Evolutionary conservation across 179 eudicot genomes (phyloP).

Genomic region (Beta corolliflora): DNA sequence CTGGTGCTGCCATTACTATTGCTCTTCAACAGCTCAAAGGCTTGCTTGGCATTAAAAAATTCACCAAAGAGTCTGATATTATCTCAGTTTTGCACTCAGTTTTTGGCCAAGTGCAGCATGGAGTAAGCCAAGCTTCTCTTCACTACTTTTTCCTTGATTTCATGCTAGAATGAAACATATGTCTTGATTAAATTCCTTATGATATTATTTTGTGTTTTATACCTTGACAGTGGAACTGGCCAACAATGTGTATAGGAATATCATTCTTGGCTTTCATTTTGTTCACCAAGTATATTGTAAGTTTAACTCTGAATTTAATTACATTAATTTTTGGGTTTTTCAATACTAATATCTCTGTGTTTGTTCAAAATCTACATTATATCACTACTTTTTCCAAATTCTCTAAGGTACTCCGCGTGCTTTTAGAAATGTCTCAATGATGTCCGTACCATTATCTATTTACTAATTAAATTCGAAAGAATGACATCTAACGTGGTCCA

Average conservation of each 20-base stretch:
- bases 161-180: background rate
- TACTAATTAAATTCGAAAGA: no score
- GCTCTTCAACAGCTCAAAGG: constrained; percentile 39
- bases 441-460: no score
- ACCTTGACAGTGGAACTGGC: constrained; percentile 35
- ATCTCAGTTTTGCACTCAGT: constrained; percentile 29
- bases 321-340: no score
- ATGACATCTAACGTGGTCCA: no score
- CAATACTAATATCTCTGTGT: no score
- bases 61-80: constrained; percentile 31
- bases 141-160: background rate
- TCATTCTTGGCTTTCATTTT: constrained; percentile 37
- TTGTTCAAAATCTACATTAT: no score
- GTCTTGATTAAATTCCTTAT: background rate
- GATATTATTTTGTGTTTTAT: background rate
- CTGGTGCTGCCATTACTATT: constrained; percentile 36
- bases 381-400: no score
- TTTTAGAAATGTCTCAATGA: no score
- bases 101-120: constrained; percentile 21
- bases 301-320: background rate
- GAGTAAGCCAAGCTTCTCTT: constrained; percentile 10
- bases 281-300: constrained; percentile 32
- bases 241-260: constrained; percentile 31
- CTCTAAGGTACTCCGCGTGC: no score
- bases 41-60: constrained; percentile 30